A percentile compares a stretch with the other conserved stretches of the same genome.
Conservation (phyloP, 441 rosid genomes). For the Biscutella laevigata region DNA sequence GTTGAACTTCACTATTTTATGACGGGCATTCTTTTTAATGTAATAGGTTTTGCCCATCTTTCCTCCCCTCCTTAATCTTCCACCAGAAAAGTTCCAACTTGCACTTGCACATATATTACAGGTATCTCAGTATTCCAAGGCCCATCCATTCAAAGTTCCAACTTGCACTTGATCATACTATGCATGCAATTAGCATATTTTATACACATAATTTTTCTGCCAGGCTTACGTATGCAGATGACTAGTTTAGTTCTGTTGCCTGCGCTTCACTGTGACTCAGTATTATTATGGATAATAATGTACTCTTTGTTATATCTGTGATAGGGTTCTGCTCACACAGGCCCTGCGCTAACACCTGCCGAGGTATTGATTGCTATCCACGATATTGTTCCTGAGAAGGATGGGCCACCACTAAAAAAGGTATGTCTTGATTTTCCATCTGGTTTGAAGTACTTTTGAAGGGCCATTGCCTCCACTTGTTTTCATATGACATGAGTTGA, state of each 20-base stretch:
- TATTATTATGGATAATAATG: too few relatives aligned
- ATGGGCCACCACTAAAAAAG: constrained; percentile 80
- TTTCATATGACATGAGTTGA: background rate
- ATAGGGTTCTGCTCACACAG: constrained; percentile 99
- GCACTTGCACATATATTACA: constrained; percentile 97
- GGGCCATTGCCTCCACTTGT: constrained; percentile 7
- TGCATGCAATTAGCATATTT: background rate
- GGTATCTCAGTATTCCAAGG: constrained; percentile 39
- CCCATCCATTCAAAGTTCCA: too few relatives aligned
- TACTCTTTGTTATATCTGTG: constrained; percentile 18
- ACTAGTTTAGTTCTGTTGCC: too few relatives aligned
- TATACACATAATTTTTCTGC: background rate
- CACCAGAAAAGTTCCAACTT: constrained; percentile 87
- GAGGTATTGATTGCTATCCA: constrained; percentile 98
- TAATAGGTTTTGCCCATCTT: constrained; percentile 92
- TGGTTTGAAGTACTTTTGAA: background rate
- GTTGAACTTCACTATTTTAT: background rate
- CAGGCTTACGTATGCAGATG: too few relatives aligned
- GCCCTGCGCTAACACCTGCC: constrained; percentile 98
- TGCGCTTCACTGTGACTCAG: too few relatives aligned
- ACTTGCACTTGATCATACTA: background rate
- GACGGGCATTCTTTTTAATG: constrained; percentile 11
- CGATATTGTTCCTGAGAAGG: constrained; percentile 83
- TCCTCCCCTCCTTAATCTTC: constrained; percentile 88
- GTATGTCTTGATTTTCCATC: constrained; percentile 31